Percentiles rank a stretch among this genome's conserved stretches.
Conservation (phyloP, 352 stramenopile genomes). For the Pythium rhizo-oryzae region DNA sequence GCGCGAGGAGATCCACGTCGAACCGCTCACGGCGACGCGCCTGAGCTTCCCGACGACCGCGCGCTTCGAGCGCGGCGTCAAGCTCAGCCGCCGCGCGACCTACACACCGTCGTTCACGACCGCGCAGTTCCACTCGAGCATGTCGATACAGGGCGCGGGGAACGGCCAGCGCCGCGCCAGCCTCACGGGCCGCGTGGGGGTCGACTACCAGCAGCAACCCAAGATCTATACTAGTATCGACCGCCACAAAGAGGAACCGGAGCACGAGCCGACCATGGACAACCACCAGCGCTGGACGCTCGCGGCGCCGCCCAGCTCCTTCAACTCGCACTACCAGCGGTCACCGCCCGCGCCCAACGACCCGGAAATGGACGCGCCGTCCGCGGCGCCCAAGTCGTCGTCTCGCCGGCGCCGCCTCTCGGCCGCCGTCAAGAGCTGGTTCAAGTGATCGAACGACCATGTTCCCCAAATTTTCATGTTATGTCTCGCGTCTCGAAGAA, state of each 20-base stretch:
- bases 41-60: slow-evolving; percentile 1
- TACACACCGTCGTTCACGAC: slow-evolving; percentile 9
- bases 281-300: background rate
- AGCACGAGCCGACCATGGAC: background rate
- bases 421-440: background rate
- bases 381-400: background rate
- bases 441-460: slow-evolving; percentile 1
- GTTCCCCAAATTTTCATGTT: background rate
- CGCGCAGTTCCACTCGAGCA: slow-evolving; percentile 6
- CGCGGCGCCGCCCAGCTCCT: background rate
- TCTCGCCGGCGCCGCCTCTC: slow-evolving; percentile 8
- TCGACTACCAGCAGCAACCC: background rate
- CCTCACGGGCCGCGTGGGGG: background rate
- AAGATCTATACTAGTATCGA: background rate
- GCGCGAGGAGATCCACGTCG: slow-evolving; percentile 2
- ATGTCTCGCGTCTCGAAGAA: background rate
- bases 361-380: background rate
- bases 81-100: slow-evolving; percentile 5
- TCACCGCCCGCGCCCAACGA: background rate
- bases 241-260: background rate
- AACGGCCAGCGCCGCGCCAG: background rate
- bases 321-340: background rate
- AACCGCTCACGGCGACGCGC: background rate
- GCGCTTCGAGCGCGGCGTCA: slow-evolving; percentile 2
- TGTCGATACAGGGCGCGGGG: background rate